Evolutionary conservation across 2,329 filamentous ascomycete genomes (phyloP).

Genomic region (Scedosporium apiospermum): DNA sequence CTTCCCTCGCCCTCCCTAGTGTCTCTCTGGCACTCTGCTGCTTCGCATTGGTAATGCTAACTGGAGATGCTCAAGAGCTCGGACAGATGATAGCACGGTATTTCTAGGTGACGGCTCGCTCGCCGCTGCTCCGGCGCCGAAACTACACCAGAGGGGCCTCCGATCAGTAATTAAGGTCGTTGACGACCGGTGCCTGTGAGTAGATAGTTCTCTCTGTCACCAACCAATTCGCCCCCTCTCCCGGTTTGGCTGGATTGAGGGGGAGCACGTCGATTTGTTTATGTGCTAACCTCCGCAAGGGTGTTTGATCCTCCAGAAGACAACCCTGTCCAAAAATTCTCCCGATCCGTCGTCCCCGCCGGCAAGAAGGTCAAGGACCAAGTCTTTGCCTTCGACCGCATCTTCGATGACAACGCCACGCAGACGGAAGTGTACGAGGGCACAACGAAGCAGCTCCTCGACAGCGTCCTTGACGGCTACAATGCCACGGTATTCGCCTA

Average conservation of each 20-base stretch:
- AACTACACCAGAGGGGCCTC: slow-evolving; percentile 76
- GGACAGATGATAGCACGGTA: slow-evolving; percentile 71
- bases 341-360: slow-evolving; percentile 66
- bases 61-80: slow-evolving; percentile 32
- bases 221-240: background rate
- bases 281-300: slow-evolving; percentile 35
- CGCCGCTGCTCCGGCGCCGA: slow-evolving; percentile 76
- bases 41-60: background rate
- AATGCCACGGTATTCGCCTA: slow-evolving; percentile 99
- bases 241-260: background rate
- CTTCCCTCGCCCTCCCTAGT: slow-evolving; percentile 1
- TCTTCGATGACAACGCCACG: slow-evolving; percentile 91
- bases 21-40: background rate
- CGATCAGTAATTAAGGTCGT: slow-evolving; percentile 91
- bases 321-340: slow-evolving; percentile 81
- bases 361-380: slow-evolving; percentile 96
- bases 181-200: slow-evolving; percentile 91
- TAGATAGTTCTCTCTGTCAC: slow-evolving; percentile 12
- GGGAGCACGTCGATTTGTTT: background rate
- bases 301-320: slow-evolving; percentile 97
- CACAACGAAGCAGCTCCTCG: slow-evolving; percentile 80
- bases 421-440: slow-evolving; percentile 93
- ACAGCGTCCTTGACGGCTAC: slow-evolving; percentile 93
- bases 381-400: slow-evolving; percentile 90
- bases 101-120: slow-evolving; percentile 97